Base-by-base conservation (phyloP, 2,329 filamentous ascomycete species). In the Gliomastix tumulicola region DNA sequence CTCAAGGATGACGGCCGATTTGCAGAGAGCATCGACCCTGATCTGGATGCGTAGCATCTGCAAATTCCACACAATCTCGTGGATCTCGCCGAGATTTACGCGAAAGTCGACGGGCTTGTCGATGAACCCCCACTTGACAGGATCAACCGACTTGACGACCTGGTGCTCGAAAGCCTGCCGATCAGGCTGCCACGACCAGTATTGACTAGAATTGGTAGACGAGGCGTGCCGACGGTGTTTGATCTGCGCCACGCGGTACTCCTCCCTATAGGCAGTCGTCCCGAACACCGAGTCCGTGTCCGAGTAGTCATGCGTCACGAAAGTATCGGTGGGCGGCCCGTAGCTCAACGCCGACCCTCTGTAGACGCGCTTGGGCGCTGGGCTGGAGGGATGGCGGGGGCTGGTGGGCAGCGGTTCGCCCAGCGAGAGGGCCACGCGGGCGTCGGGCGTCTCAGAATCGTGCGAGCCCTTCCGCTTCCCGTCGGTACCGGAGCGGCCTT, bases 191-290 rank as follows among this genome's bases (percentile, higher is more conserved):
- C 66, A 76, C 34, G 70, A 69, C 70, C 70, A 74, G 53, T 76
- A 76, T 48, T 77, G 73, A 11, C 69, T 74, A 6, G 71, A 66
- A 11, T 58, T 47, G 3, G 57, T 52, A 36, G 66, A 68, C 17
- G 65, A 71, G 2, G 70, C 68, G 35, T 66, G 59, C 10, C 57
- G 44, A 12, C 57, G 53, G 4, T 67, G 69, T 54, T 74, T 74
- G 45, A 78, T 63, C 43, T 74, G 68, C 32, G 66, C 56, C 11
- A 78, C 48, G 13, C 69, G 65, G 58, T 67, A 78, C 49, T 78
- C 73, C 9, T 62, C 57, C 11, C 57, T 51, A 18, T 57, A 59
- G 7, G 76, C 59, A 10, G 49, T 46, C 4, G 69, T 69, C 3
- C 58, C 57, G 20, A 64, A 69, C 44, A 62, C 63, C 4, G 71